Conservation (phyloP, 2,329 filamentous ascomycete genomes). For the Aspergillus felis region DNA sequence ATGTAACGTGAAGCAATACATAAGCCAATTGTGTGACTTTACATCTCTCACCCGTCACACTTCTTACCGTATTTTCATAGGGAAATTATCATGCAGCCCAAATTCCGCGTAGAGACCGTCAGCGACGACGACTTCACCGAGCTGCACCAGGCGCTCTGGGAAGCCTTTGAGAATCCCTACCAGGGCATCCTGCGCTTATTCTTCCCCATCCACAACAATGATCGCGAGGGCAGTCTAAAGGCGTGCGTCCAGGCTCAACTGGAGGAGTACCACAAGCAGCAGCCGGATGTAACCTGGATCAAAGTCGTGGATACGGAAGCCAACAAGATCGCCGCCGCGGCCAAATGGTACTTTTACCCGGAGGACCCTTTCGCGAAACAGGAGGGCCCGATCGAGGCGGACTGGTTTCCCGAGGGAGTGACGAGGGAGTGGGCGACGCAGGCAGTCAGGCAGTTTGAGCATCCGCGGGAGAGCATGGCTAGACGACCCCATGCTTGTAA, state of each 20-base stretch:
- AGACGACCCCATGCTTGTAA: slow-evolving; percentile 20
- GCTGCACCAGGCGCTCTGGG: slow-evolving; percentile 8
- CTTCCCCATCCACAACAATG: slow-evolving; percentile 24
- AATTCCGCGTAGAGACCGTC: neutral
- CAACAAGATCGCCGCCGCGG: slow-evolving; percentile 21
- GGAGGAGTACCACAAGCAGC: slow-evolving; percentile 18
- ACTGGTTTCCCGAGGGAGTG: slow-evolving; percentile 31
- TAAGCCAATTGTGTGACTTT: neutral
- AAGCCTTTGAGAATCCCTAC: slow-evolving; percentile 18
- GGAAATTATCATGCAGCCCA: neutral
- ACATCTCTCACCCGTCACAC: neutral
- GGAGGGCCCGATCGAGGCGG: slow-evolving; percentile 11
- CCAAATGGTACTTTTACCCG: slow-evolving; percentile 27
- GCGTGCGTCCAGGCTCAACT: slow-evolving; percentile 17
- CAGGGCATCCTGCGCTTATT: slow-evolving; percentile 25
- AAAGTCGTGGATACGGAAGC: slow-evolving; percentile 29
- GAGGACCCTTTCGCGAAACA: slow-evolving; percentile 24
- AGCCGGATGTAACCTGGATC: slow-evolving; percentile 27
- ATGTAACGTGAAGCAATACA: neutral
- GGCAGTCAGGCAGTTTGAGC: slow-evolving; percentile 14
- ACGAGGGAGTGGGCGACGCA: slow-evolving; percentile 16
- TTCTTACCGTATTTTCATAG: neutral
- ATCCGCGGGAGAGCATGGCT: slow-evolving; percentile 13
- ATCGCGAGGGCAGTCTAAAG: slow-evolving; percentile 17
- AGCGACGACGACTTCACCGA: slow-evolving; percentile 10